Evolutionary conservation across 1,284 basidiomycete genomes (phyloP).

Genomic region (Ustilago vetiveriae): DNA sequence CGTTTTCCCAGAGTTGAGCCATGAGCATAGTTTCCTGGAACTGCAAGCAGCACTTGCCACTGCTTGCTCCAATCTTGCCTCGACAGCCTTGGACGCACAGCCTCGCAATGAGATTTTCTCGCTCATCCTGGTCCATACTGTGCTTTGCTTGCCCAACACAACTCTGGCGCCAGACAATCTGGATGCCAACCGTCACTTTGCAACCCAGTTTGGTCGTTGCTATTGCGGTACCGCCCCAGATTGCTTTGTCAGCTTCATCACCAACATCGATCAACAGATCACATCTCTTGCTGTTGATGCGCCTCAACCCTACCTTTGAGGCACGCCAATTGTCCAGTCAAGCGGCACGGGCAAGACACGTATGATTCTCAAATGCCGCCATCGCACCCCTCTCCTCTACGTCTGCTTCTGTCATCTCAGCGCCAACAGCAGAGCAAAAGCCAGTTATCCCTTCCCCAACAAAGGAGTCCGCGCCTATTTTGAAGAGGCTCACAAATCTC

Average conservation of each 20-base stretch:
- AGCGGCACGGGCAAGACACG: constrained; percentile 34
- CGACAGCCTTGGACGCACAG: too few relatives aligned
- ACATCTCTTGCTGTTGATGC: neutral
- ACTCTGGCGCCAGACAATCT: too few relatives aligned
- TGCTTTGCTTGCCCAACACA: too few relatives aligned
- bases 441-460: constrained; percentile 12
- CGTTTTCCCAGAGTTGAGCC: too few relatives aligned
- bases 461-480: constrained; percentile 4
- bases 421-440: neutral
- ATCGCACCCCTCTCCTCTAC: constrained; percentile 16
- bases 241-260: constrained; percentile 9
- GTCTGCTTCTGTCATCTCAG: constrained; percentile 9
- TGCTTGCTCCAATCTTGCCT: too few relatives aligned
- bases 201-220: neutral
- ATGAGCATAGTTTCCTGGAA: too few relatives aligned
- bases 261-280: neutral
- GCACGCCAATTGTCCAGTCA: constrained; percentile 21
- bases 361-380: constrained; percentile 11
- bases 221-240: constrained; percentile 8
- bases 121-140: too few relatives aligned
- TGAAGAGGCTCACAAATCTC: neutral
- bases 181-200: neutral
- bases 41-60: too few relatives aligned
- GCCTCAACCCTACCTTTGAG: constrained; percentile 1
- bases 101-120: too few relatives aligned